Percentiles rank a stretch among this genome's conserved stretches.
These are phyloP conservation scores for Aspergillus pseudotamarii DNA, from an alignment of 2,329 filamentous ascomycete genomes.

Conservation along the genomic window DNA sequence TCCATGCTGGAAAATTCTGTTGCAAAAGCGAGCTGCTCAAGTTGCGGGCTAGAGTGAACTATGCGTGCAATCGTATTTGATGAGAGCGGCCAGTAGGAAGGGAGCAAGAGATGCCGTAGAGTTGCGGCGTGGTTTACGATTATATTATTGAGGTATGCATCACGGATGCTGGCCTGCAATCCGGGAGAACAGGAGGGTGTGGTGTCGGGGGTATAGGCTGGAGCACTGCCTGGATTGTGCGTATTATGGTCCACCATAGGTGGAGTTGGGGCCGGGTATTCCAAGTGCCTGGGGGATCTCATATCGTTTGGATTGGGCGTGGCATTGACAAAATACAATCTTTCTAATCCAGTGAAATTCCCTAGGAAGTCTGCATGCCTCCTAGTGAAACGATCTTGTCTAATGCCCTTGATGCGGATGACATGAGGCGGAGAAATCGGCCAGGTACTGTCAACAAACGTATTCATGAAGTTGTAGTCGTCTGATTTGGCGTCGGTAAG, in stretches of 20 bases:
- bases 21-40: constrained; percentile 62
- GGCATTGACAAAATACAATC: constrained; percentile 55
- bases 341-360: constrained; percentile 50
- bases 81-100: constrained; percentile 58
- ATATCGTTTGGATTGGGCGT: constrained; percentile 29
- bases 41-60: constrained; percentile 57
- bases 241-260: constrained; percentile 24
- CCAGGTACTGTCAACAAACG: constrained; percentile 63
- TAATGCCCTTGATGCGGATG: constrained; percentile 49
- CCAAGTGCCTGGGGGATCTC: constrained; percentile 34
- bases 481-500: constrained; percentile 56
- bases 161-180: constrained; percentile 37
- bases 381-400: constrained; percentile 53
- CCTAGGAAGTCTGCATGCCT: constrained; percentile 48
- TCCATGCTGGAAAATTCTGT: constrained; percentile 47
- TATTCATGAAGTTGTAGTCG: constrained; percentile 39
- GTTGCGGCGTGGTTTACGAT: constrained; percentile 54
- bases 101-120: constrained; percentile 60
- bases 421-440: constrained; percentile 36
- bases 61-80: constrained; percentile 53
- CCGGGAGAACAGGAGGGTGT: constrained; percentile 28
- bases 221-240: constrained; percentile 18
- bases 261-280: constrained; percentile 31
- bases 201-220: constrained; percentile 27
- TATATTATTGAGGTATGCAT: constrained; percentile 56